Conservation (phyloP, 352 stramenopile species). For the Globisporangium paddicum region DNA sequence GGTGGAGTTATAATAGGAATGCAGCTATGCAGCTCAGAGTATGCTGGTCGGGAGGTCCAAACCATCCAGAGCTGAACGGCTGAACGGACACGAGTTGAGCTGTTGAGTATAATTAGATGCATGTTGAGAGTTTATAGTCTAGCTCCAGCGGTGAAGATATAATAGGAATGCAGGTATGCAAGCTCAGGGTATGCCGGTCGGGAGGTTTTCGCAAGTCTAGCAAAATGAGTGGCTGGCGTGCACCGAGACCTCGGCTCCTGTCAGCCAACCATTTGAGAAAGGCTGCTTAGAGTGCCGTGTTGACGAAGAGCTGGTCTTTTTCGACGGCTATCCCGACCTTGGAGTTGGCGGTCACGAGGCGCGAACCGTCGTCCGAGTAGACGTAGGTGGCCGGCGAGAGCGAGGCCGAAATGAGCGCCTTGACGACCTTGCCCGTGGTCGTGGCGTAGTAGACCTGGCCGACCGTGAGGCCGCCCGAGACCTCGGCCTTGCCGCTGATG, state of each 20-base stretch:
- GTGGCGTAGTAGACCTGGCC: constrained; percentile 55
- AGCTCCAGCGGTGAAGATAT: background rate
- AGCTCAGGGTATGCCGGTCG: background rate
- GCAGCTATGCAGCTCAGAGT: no score
- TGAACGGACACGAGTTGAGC: no score
- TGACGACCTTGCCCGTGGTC: constrained; percentile 37
- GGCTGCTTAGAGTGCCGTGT: constrained; percentile 34
- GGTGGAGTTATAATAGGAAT: no score
- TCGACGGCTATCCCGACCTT: constrained; percentile 49
- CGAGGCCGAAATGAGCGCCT: constrained; percentile 7
- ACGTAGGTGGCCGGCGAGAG: constrained; percentile 28
- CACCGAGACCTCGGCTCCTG: background rate
- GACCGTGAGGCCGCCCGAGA: constrained; percentile 21
- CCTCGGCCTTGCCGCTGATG: constrained; percentile 30
- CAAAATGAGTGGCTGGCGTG: background rate
- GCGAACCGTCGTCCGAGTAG: constrained; percentile 22
- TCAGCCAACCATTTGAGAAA: background rate
- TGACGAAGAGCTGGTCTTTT: constrained; percentile 50
- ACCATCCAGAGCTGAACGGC: no score
- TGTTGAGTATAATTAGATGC: no score
- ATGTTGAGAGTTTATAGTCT: background rate
- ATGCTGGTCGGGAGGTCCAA: no score
- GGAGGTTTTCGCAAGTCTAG: background rate
- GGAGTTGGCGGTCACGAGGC: constrained; percentile 51
- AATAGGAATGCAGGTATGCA: background rate